Evolutionary conservation across 2,329 filamentous ascomycete genomes (phyloP), one percentile per base, ranked within the genome.

Genomic region (Coleophoma cylindrospora): DNA sequence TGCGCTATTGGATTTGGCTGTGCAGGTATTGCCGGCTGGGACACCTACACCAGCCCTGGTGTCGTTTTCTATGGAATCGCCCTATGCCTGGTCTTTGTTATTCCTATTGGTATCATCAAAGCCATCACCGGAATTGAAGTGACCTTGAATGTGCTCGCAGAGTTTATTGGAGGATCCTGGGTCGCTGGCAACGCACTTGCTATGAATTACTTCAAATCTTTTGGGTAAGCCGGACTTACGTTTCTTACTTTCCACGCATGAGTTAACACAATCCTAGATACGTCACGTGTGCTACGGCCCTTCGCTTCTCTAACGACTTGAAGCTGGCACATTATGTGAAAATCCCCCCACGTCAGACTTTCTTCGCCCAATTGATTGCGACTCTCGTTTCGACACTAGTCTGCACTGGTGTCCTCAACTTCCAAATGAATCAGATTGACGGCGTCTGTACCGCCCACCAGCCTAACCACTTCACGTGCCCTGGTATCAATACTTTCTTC

Each of bases 151-250:
- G 83, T 89, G 22, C 68, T 89, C 51, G 86, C 84, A 13, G 84
- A 88, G 63, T 86, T 85, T 58, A 79, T 89, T 54, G 78, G 85
- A 52, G 86, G 86, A 9, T 88, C 88, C 65, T 84, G 87, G 74
- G 77, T 85, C 43, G 52, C 41, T 11, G 85, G 85, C 11, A 77
- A 77, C 3, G 85, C 86, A 2, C 73, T 89, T 53, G 83, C 84
- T 43, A 85, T 87, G 78, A 89, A 89, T 83, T 77, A 87, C 71
- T 88, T 89, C 71, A 88, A 88, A 66, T 85, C 83, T 54, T 88
- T 84, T 60, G 83, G 83, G 48, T 86, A 85, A 63, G 77, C 86
- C 49, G 79, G 74, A 68, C 84, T 85, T 75, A 74, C 48, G 79
- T 72, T 15, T 40, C 49, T 33, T 22, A 34, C 8, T 8, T 40